Base-by-base conservation (phyloP, 495 filamentous ascomycete species). In the Cercophora samala region DNA sequence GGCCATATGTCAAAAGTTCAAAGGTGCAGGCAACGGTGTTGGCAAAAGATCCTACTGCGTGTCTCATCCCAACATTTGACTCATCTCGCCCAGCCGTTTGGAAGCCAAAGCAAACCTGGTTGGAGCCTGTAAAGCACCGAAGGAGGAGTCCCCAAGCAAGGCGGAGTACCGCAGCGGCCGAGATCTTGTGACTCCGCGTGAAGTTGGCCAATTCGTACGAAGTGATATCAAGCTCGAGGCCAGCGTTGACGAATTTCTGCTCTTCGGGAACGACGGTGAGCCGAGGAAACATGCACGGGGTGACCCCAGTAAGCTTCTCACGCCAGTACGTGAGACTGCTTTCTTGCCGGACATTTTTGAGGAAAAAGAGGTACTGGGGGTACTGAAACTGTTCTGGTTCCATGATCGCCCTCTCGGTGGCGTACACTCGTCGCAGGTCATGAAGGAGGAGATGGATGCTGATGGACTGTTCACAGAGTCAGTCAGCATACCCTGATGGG, bases 101-200 rank as follows among this genome's bases (percentile, higher is more conserved):
- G 66, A 74, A 81, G 1, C 81, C 81, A 60, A 81, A 83, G 66
- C 75, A 80, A 15, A 82, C 75, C 6, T 72, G 70, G 58, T 78
- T 73, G 8, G 67, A 73, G 5, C 80, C 78, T 0, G 77, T 76
- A 58, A 79, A 83, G 58, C 75, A 78, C n/a, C 80, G 75, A 9
- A 83, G 67, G 8, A 82, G 62, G 24, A 83, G 72, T 4, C 72
- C 76, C 81, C 81, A 83, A 1, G 81, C 81, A n/a, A 82, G 76
- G n/a, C 76, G 75, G n/a, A 83, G 71, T 26, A 83, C 63, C 1
- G 75, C 70, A 4, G 74, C 79, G 21, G 73, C 66, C 0, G 74
- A 71, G 0, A 78, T 74, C 17, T 73, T 72, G 51, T 79, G 71
- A 4, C 72, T 71, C 2, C 71, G 68, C 11, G 77, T 69, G 24